Base-by-base conservation (phyloP, 108 stramenopile genomes). In the Asterionellopsis glacialis region DNA sequence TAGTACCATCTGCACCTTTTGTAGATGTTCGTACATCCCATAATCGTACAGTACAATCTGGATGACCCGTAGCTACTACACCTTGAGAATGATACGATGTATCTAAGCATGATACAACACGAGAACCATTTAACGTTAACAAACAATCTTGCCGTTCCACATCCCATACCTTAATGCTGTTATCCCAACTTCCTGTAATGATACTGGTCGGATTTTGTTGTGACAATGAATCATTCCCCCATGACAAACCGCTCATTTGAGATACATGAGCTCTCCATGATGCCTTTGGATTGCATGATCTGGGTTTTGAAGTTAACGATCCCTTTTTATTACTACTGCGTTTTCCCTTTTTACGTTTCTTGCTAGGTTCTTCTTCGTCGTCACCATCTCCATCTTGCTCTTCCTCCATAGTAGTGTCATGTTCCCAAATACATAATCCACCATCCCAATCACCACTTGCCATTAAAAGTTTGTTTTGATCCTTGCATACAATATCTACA, bases 401-500 rank as follows among this genome's bases (percentile, higher is more conserved):
- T 14, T 59, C 48, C 26, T 51, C 40, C 42, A 47, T 28, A 25
- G 70, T 64, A n/a, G n/a, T n/a, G n/a, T n/a, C n/a, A 23, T 82
- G 48, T 49, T 84, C 70, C 90, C 90, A 92, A 47, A 92, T 12
- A 23, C 66, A 77, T 39, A 92, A 52, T 7, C 64, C 74, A 11
- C 90, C 90, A 59, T 87, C 85, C 76, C 81, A 86, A 65, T 87
- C 85, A 26, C 87, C 90, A 65, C 87, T 88, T 1, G 83, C 90
- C 73, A 88, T 43, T 3, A 72, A 49, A 7, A 33, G 33, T 33
- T 7, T 33, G 7, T 33, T 33, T 16, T 45, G 18, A 39, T 52
- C n/a, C 19, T 15, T 40, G 13, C 10, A 55, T 11, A 48, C 12
- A 21, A 91, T 67, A 23, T 80, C 80, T 5, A 88, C 79, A 72